Evolutionary conservation across 1,284 basidiomycete species (phyloP).

Genomic region (Cutaneotrichosporon cavernicola): DNA sequence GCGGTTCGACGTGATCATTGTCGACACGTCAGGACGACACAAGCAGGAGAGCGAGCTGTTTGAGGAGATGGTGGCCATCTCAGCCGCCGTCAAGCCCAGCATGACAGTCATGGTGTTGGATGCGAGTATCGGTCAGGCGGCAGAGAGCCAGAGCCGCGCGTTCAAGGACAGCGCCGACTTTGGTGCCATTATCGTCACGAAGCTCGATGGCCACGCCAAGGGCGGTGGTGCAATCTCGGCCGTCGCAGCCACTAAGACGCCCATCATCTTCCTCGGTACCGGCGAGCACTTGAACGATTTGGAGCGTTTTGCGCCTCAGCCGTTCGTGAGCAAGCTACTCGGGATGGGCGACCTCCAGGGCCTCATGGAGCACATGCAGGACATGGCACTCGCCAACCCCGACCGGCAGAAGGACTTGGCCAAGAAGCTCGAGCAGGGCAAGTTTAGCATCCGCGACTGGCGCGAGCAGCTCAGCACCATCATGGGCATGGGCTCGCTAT

Average conservation of each 20-base stretch:
- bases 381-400: conserved; percentile 84
- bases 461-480: conserved; percentile 95
- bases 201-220: conserved; percentile 99
- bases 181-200: conserved; percentile 98
- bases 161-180: conserved; percentile 99
- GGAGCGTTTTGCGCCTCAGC: conserved; percentile 91
- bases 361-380: conserved; percentile 96
- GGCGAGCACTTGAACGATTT: conserved; percentile 96
- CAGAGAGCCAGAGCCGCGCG: conserved; percentile 89
- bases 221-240: conserved; percentile 95
- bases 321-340: conserved; percentile 94
- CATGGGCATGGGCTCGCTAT: conserved; percentile 98
- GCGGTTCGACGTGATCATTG: conserved; percentile 97
- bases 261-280: conserved; percentile 97
- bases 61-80: conserved; percentile 96
- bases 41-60: conserved; percentile 97
- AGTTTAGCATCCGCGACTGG: conserved; percentile 95
- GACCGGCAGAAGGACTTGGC: conserved; percentile 98
- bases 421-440: conserved; percentile 96
- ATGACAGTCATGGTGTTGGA: conserved; percentile 89
- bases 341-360: conserved; percentile 96
- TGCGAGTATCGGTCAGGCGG: conserved; percentile 84
- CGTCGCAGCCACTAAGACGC: conserved; percentile 96
- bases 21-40: conserved; percentile 96
- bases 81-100: conserved; percentile 85